Conservation (phyloP, 805 yeast genomes). For the Candida montana region DNA sequence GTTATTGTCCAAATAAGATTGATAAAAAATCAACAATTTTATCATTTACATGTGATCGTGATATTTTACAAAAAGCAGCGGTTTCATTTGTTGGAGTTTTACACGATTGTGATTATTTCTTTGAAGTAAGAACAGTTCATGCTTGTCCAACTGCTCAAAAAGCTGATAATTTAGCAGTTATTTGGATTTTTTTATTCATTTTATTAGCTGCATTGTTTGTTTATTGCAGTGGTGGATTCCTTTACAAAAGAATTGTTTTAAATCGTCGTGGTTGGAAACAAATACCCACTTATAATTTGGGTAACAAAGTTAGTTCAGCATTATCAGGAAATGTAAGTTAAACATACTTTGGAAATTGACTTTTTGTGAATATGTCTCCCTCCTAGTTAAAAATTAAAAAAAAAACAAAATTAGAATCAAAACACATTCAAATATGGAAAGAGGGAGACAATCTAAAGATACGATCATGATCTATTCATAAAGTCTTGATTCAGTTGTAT, state of each 20-base stretch:
- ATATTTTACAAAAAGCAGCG: constrained; percentile 57
- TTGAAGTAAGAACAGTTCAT: constrained; percentile 78
- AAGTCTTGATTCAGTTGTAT: no score
- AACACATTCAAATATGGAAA: no score
- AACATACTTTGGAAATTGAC: neutral
- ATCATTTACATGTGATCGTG: constrained; percentile 76
- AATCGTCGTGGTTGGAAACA: constrained; percentile 33
- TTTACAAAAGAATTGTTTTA: constrained; percentile 31
- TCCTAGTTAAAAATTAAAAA: no score
- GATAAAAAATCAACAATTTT: constrained; percentile 59
- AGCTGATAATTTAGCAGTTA: constrained; percentile 56
- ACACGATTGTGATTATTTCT: constrained; percentile 76
- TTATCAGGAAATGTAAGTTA: constrained; percentile 24
- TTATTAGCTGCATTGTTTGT: constrained; percentile 36
- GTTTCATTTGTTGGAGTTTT: constrained; percentile 65
- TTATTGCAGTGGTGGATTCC: constrained; percentile 38
- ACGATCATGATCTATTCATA: no score
- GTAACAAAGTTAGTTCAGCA: constrained; percentile 22
- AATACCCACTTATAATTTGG: constrained; percentile 25
- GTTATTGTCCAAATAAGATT: constrained; percentile 50
- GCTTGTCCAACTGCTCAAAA: constrained; percentile 81
- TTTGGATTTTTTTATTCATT: constrained; percentile 59
- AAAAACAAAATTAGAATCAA: neutral
- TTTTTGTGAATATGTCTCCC: no score
- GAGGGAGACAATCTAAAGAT: no score